Base-by-base conservation (phyloP, 139 green algal species). In the Coccomyxa sp. region DNA sequence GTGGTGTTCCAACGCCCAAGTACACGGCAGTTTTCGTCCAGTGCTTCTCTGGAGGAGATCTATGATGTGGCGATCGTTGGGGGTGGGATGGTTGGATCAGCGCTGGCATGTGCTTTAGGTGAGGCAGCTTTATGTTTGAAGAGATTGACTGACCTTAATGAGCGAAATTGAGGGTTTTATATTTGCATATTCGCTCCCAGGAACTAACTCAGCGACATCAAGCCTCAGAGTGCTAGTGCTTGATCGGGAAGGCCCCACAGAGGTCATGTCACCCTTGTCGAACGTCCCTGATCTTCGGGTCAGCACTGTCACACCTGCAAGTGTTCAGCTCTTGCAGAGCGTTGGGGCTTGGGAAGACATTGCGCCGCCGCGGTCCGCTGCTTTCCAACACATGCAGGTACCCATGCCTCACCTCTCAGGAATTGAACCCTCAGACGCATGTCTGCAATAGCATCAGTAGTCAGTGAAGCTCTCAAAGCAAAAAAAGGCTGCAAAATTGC, bases 61-160 rank as follows among this genome's bases (percentile, higher is more conserved):
- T 83, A 59, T 79, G 91, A 96, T 86, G 90, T 95, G 0, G 89
- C 85, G 13, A 91, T 96, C 60, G 89, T 96, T 3, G 93, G 93
- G 12, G 88, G 86, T 9, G 93, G 93, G 4, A 95, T 96, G 91
- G 92, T 95, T 13, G 93, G 93, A 12, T 87, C 91, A 9, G 91
- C 89, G 0, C 74, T 96, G 10, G 93, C 91, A 17, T 89, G 91
- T 15, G 86, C 90, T 16, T 88, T 96, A 13, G 82, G 93, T 95
- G 63, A 71, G 63, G 21, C 9, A 25, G 63, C 63, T 25, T 68
- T 1, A 81, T 82, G 86, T 13, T 21, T 21, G 4, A 21, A 71
- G 63, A 21, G 18, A 9, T 71, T 21, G 60, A 71, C 63, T 71
- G 18, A 71, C 7, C 10, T 71, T 9, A 71, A 21, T 9, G 63